These are phyloP conservation scores for Moesziomyces sp. DNA, from an alignment of 1,284 basidiomycete genomes.

Conservation along the genomic window DNA sequence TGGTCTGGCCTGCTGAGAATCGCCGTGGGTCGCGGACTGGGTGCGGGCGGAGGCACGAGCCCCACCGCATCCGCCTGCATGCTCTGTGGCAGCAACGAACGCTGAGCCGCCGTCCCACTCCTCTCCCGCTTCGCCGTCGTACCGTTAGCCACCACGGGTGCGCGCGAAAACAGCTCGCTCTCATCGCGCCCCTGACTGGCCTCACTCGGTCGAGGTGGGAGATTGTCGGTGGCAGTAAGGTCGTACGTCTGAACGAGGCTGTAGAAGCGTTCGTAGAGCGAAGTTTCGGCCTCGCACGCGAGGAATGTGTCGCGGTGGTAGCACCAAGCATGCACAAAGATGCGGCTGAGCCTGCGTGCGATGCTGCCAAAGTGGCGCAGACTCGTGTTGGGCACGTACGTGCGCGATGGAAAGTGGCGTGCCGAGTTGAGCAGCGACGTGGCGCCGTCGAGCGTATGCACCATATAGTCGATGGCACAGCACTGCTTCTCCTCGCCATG, in stretches of 20 bases:
- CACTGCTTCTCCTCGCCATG: conserved; percentile 75
- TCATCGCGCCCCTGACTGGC: no score
- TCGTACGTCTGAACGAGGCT: conserved; percentile 83
- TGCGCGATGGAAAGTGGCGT: conserved; percentile 79
- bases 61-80: conserved; percentile 28
- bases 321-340: conserved; percentile 90
- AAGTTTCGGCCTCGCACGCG: conserved; percentile 88
- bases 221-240: conserved; percentile 69
- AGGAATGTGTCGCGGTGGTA: conserved; percentile 85
- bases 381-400: conserved; percentile 75
- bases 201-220: conserved; percentile 21
- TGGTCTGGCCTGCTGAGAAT: conserved; percentile 40
- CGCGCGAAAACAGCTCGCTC: background rate
- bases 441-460: conserved; percentile 92
- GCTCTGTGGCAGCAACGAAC: conserved; percentile 21
- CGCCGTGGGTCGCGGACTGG: conserved; percentile 38
- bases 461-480: conserved; percentile 95
- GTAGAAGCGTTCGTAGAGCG: conserved; percentile 89
- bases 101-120: conserved; percentile 30
- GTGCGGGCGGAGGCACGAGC: conserved; percentile 45
- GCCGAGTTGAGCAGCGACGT: conserved; percentile 92
- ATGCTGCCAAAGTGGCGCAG: conserved; percentile 87
- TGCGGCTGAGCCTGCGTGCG: conserved; percentile 86
- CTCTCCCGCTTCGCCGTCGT: conserved; percentile 35
- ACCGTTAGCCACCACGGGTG: conserved; percentile 18